These are phyloP conservation scores for Daldinia grandis DNA, from an alignment of 495 filamentous ascomycete species.

Conservation along the genomic window DNA sequence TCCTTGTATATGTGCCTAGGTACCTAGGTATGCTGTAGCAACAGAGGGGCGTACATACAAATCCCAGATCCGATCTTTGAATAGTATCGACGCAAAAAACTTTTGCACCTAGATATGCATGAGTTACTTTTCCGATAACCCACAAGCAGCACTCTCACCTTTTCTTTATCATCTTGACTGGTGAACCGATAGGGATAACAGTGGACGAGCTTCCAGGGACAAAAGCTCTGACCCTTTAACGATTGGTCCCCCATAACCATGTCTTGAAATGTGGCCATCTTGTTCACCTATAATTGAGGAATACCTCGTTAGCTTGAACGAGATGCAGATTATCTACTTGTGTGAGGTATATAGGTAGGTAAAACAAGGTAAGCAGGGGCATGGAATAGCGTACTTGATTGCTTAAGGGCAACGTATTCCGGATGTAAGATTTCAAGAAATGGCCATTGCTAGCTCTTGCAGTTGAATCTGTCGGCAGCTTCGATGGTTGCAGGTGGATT, in stretches of 20 bases:
- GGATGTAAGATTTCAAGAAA: neutral
- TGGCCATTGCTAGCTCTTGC: neutral
- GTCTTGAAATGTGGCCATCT: neutral
- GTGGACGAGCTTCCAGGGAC: conserved; percentile 65
- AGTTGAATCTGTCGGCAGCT: neutral
- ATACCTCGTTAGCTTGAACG: no score
- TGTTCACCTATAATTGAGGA: neutral
- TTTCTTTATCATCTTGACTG: conserved; percentile 52
- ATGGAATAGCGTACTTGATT: neutral
- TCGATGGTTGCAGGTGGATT: neutral
- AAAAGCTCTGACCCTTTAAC: conserved; percentile 55
- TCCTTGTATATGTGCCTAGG: no score
- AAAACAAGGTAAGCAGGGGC: neutral
- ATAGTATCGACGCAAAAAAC: conserved; percentile 67
- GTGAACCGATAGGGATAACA: conserved; percentile 70
- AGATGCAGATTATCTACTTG: neutral
- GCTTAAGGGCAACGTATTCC: neutral
- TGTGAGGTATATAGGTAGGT: neutral
- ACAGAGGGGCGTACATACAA: conserved; percentile 64
- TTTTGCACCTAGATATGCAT: conserved; percentile 56
- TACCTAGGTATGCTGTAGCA: no score
- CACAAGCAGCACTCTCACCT: conserved; percentile 42
- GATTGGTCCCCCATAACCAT: conserved; percentile 44
- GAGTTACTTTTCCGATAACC: neutral
- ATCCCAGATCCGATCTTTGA: conserved; percentile 69